These are phyloP conservation scores for Stylonectria norvegica DNA, from an alignment of 2,329 filamentous ascomycete genomes.

Conservation along the genomic window DNA sequence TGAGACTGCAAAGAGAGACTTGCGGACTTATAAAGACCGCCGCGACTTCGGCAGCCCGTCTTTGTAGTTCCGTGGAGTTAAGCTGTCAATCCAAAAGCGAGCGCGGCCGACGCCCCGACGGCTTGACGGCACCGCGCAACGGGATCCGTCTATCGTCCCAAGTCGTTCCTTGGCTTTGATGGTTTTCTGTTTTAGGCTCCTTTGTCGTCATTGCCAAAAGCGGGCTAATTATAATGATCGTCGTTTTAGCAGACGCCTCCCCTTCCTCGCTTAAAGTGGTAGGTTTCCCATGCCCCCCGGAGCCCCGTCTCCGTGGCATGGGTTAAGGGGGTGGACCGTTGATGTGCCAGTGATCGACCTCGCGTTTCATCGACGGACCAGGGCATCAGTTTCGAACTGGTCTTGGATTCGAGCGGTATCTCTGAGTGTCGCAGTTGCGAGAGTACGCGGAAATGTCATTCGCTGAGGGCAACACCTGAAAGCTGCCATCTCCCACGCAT, in stretches of 20 bases:
- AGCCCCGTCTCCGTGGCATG: conserved; percentile 13
- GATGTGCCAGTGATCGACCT: conserved; percentile 18
- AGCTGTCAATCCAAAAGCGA: conserved; percentile 15
- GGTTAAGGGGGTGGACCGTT: conserved; percentile 12
- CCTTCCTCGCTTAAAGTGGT: conserved; percentile 29
- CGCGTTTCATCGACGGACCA: conserved; percentile 14
- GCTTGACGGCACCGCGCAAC: conserved; percentile 15
- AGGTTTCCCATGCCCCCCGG: conserved; percentile 12
- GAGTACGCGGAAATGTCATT: no score
- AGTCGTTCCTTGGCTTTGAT: no score
- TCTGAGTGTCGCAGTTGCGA: no score
- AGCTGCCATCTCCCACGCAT: no score
- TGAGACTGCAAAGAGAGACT: no score
- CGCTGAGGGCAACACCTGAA: no score
- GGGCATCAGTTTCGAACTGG: not conserved
- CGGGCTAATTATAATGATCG: conserved; percentile 30
- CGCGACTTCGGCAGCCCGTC: no score
- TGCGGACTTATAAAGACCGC: no score
- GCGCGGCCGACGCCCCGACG: conserved; percentile 11
- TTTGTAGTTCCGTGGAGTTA: conserved; percentile 9
- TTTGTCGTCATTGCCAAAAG: conserved; percentile 21
- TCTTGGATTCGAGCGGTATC: no score
- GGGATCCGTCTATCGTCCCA: no score
- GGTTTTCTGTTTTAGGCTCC: no score
- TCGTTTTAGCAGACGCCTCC: conserved; percentile 29